These are phyloP conservation scores for Aspergillus cavernicola DNA, from an alignment of 495 filamentous ascomycete genomes.

Conservation along the genomic window DNA sequence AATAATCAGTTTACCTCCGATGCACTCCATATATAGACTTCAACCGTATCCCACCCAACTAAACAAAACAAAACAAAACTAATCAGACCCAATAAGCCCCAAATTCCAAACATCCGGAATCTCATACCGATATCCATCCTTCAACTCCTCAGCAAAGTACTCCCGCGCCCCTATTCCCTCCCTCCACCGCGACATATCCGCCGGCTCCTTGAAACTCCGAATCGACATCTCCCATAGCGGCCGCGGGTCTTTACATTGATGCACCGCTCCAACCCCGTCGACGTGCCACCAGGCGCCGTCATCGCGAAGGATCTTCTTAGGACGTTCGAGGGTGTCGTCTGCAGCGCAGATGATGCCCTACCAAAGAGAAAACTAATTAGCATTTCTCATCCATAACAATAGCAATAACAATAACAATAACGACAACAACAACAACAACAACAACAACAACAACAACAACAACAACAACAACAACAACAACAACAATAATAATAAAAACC, in stretches of 20 bases:
- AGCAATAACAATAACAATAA: too few relatives aligned
- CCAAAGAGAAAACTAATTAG: too few relatives aligned
- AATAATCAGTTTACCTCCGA: not conserved
- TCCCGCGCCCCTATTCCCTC: slow-evolving; percentile 10
- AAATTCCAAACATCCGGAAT: not conserved
- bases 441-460: too few relatives aligned
- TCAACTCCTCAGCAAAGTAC: slow-evolving; percentile 10
- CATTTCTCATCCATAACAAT: too few relatives aligned
- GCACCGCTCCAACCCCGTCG: slow-evolving; percentile 15
- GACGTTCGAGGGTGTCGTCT: slow-evolving; percentile 26
- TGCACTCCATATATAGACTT: not conserved
- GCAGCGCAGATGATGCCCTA: slow-evolving; percentile 16
- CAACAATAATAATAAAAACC: not conserved
- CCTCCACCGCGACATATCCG: slow-evolving; percentile 10
- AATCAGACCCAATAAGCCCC: not conserved
- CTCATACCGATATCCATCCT: not conserved
- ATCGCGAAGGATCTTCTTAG: slow-evolving; percentile 21
- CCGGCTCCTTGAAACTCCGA: not conserved
- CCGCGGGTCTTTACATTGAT: slow-evolving; percentile 19
- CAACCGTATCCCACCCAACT: too few relatives aligned
- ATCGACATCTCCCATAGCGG: slow-evolving; percentile 16
- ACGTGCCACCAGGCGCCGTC: slow-evolving; percentile 6
- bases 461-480: too few relatives aligned
- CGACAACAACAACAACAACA: too few relatives aligned
- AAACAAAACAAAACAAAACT: too few relatives aligned